Evolutionary conservation across 139 green algal genomes (phyloP), one percentile per base, ranked within the genome.

Genomic region (Spirogloea muscicola): DNA sequence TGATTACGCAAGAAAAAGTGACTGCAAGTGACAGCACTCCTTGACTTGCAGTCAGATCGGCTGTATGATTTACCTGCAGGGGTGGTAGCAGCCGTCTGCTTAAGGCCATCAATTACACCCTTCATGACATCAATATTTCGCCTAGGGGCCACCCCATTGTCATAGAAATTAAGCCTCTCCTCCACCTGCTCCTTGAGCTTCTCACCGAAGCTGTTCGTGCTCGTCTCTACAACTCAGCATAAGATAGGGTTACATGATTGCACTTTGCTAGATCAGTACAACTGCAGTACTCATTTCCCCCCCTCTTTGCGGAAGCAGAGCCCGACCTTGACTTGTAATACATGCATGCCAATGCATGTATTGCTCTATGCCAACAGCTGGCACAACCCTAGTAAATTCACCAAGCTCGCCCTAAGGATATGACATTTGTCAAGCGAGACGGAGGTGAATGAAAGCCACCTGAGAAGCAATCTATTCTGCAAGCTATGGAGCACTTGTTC

Each of bases 401-500:
- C n/a, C n/a, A n/a, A n/a, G n/a, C n/a, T n/a, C n/a, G n/a, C n/a
- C n/a, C n/a, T n/a, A n/a, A n/a, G n/a, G n/a, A n/a, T n/a, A n/a
- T n/a, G n/a, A n/a, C n/a, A n/a, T n/a, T n/a, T n/a, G n/a, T n/a
- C n/a, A n/a, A 70, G 1, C 57, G 4, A 37, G 2, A 64, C 3
- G 25, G 4, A 0, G 3, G 0, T 2, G 27, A 2, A 1, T 10
- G 65, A 9, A 27, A 40, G n/a, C 9, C 39, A 80, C 72, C 72
- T 44, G 69, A 85, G 88, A 99, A 97, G 74, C 86, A 92, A 85
- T 99, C 94, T 57, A 99, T 98, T 72, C 93, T 82, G 10, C 85
- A 94, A 5, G 94, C 92, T 49, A 99, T 97, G 69, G 88, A 93
- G 85, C 90, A 97, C 88, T 99, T 99, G 88, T 97, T 97, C 67